Conservation (phyloP, 148 eudicot species). For the Amaranthus hypochondriacus region DNA sequence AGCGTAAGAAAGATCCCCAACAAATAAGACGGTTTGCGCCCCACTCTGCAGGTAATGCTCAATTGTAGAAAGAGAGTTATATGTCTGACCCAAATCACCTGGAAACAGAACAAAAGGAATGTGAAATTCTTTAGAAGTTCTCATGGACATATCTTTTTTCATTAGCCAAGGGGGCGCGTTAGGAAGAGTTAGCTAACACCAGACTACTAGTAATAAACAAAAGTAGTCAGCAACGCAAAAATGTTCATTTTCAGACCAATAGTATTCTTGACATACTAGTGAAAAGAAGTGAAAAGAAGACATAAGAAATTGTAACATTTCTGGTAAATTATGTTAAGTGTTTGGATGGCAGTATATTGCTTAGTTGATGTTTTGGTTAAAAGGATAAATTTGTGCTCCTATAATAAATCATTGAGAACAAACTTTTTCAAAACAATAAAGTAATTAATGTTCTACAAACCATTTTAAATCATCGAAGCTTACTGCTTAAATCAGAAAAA, state of each 20-base stretch:
- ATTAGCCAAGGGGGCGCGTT: not conserved
- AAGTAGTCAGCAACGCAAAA: not conserved
- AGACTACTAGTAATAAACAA: not conserved
- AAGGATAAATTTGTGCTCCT: too few relatives aligned
- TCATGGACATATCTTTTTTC: not conserved
- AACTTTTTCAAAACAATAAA: not conserved
- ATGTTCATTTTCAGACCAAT: not conserved
- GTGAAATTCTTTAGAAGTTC: not conserved
- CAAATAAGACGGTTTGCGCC: conserved; percentile 70
- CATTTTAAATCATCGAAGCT: not conserved
- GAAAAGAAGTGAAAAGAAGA: not conserved
- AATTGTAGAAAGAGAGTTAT: conserved; percentile 75
- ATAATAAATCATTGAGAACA: too few relatives aligned
- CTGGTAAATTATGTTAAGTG: too few relatives aligned
- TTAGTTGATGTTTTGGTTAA: too few relatives aligned
- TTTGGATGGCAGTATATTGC: too few relatives aligned
- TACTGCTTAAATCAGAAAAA: not conserved
- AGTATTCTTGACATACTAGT: not conserved
- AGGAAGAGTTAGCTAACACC: not conserved
- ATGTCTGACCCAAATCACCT: conserved; percentile 97
- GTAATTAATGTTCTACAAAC: not conserved
- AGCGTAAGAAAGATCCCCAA: conserved; percentile 95
- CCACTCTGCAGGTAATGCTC: conserved; percentile 69
- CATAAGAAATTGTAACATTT: not conserved
- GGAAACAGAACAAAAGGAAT: conserved; percentile 15